A percentile compares a stretch with the other conserved stretches of the same genome.
Evolutionary conservation across 306 rosid species (phyloP).

Genomic region (Pterocarpus macrocarpus): DNA sequence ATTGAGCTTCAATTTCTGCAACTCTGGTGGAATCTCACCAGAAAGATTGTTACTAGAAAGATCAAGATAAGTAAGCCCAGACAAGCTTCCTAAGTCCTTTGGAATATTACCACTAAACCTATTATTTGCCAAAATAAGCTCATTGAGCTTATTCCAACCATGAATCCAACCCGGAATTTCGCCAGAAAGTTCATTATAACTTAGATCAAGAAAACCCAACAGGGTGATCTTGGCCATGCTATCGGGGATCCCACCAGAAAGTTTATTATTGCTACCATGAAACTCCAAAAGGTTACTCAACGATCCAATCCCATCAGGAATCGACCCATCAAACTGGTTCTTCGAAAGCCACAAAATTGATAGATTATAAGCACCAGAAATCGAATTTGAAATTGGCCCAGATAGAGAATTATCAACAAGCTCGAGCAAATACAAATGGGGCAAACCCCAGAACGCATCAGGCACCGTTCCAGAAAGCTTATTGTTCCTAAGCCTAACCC

Average conservation of each 20-base stretch:
- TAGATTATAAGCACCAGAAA: constrained; percentile 58
- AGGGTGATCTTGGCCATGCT: constrained; percentile 56
- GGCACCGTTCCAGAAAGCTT: constrained; percentile 69
- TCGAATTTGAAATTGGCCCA: constrained; percentile 61
- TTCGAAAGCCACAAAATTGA: constrained; percentile 58
- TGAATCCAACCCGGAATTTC: constrained; percentile 54
- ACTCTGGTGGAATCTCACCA: constrained; percentile 65
- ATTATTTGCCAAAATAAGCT: constrained; percentile 65
- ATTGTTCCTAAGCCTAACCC: constrained; percentile 70
- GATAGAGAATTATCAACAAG: constrained; percentile 61
- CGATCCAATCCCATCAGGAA: constrained; percentile 65
- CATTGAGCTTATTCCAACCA: constrained; percentile 55
- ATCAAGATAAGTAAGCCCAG: constrained; percentile 69
- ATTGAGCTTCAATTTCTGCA: constrained; percentile 74
- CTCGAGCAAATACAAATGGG: constrained; percentile 61
- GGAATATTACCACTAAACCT: constrained; percentile 63
- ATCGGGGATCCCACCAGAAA: constrained; percentile 60
- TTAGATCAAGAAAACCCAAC: constrained; percentile 65
- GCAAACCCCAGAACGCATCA: constrained; percentile 68
- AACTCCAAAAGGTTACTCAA: constrained; percentile 56
- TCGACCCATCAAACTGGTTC: constrained; percentile 63
- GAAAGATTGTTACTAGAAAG: constrained; percentile 68
- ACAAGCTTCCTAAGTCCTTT: constrained; percentile 67
- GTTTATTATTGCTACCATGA: constrained; percentile 49
- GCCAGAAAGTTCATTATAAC: constrained; percentile 64